Percentiles rank a stretch among this genome's conserved stretches.
Evolutionary conservation across 139 green algal genomes (phyloP).

Genomic region (Coelastrella sp.): DNA sequence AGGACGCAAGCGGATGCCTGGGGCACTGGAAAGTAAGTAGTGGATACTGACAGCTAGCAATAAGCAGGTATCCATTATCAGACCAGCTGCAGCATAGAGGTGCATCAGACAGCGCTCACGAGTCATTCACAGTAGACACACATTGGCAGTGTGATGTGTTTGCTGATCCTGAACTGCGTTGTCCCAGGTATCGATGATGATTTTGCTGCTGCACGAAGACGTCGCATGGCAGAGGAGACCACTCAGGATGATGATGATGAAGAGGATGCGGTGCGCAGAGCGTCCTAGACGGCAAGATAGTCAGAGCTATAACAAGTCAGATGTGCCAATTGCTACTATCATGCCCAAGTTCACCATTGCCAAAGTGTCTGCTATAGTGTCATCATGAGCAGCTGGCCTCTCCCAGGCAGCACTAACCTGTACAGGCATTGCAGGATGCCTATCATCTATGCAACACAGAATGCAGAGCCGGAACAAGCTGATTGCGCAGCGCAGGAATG

Average conservation of each 20-base stretch:
- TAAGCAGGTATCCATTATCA: neutral
- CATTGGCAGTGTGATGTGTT: neutral
- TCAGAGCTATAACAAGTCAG: neutral
- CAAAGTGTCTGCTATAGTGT: too few relatives aligned
- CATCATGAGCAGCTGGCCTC: too few relatives aligned
- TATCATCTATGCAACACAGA: too few relatives aligned
- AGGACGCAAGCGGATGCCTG: constrained; percentile 64
- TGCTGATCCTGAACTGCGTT: neutral
- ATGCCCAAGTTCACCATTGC: too few relatives aligned
- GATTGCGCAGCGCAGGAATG: too few relatives aligned
- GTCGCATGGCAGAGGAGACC: constrained; percentile 23
- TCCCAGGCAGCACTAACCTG: too few relatives aligned
- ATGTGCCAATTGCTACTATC: neutral
- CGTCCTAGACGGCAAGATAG: neutral
- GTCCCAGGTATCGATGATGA: constrained; percentile 45
- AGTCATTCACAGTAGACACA: neutral
- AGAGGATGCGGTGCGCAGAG: neutral
- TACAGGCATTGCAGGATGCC: too few relatives aligned
- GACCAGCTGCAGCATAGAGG: neutral
- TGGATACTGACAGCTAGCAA: neutral
- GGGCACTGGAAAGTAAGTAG: constrained; percentile 66
- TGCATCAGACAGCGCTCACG: neutral
- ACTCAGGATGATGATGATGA: neutral
- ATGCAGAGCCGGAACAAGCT: too few relatives aligned
- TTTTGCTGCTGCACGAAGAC: constrained; percentile 24